phyloP scores from a whole-genome alignment of 345 rosid genomes.

The Reutealis trisperma region DNA sequence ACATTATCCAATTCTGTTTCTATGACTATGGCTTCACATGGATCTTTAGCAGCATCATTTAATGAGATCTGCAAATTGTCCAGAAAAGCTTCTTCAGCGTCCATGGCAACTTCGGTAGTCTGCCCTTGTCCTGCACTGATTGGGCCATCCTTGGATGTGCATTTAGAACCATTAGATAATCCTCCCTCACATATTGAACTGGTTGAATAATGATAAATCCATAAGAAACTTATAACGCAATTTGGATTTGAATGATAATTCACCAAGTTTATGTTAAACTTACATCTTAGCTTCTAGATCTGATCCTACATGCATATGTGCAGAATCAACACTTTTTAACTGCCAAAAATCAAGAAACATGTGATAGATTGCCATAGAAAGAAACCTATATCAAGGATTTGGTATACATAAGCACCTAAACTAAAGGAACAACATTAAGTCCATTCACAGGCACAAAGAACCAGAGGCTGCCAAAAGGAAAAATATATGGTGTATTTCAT shows the following conservation, averaged over 20 bases:
- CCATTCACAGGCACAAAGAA: not conserved
- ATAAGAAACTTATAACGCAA: not conserved
- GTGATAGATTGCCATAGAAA: not conserved
- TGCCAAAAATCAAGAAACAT: conserved; percentile 21
- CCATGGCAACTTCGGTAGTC: conserved; percentile 7
- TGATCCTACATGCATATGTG: not conserved
- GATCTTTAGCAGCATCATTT: conserved; percentile 14
- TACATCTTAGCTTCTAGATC: conserved; percentile 21
- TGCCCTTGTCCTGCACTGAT: conserved; percentile 17
- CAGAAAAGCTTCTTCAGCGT: conserved; percentile 9
- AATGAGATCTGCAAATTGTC: conserved; percentile 6
- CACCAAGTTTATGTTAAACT: not conserved
- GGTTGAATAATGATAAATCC: conserved; percentile 8
- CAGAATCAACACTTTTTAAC: conserved; percentile 19
- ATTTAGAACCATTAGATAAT: not conserved
- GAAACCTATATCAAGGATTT: not conserved
- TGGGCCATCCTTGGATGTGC: conserved; percentile 12
- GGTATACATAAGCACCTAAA: not conserved
- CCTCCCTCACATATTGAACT: conserved; percentile 19
- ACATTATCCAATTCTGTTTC: conserved; percentile 14
- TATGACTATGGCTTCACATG: conserved; percentile 3
- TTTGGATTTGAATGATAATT: not conserved
- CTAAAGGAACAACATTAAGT: not conserved
- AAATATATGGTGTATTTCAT: not conserved
- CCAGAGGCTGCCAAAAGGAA: not conserved